phyloP scores from a whole-genome alignment of 441 rosid genomes.

The Brassica hybrid region DNA sequence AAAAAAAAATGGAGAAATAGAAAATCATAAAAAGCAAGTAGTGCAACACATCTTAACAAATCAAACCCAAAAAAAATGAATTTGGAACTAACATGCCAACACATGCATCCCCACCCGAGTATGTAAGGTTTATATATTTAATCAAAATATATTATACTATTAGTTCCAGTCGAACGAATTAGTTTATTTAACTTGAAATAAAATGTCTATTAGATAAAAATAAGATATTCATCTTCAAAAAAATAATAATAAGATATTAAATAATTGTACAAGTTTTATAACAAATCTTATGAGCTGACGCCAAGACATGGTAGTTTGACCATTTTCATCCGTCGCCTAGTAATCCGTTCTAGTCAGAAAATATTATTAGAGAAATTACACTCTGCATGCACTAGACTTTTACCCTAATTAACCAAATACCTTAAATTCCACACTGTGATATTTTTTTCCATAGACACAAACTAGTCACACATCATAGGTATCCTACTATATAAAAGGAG shows the following conservation, averaged over 20 bases:
- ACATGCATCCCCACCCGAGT: conserved; percentile 32
- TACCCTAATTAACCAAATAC: too few relatives aligned
- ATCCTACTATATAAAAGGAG: too few relatives aligned
- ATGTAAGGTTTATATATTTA: not conserved
- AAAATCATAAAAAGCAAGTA: conserved; percentile 26
- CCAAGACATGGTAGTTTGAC: not conserved
- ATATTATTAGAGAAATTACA: too few relatives aligned
- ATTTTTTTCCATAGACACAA: too few relatives aligned
- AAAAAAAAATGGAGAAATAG: not conserved
- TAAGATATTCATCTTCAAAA: not conserved
- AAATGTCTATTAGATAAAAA: not conserved
- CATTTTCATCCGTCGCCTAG: not conserved
- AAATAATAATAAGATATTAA: not conserved
- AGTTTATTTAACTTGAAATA: not conserved
- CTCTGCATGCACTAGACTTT: too few relatives aligned
- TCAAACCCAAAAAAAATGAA: not conserved
- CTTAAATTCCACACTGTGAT: too few relatives aligned
- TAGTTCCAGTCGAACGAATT: not conserved
- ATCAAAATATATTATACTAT: not conserved
- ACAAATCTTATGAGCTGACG: not conserved
- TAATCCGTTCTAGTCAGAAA: too few relatives aligned
- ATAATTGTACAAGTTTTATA: not conserved
- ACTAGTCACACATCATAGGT: too few relatives aligned
- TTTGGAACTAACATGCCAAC: conserved; percentile 39
- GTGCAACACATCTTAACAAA: conserved; percentile 21